Evolutionary conservation across 768 basidiomycete genomes (phyloP).

Genomic region (Serendipita sp.): DNA sequence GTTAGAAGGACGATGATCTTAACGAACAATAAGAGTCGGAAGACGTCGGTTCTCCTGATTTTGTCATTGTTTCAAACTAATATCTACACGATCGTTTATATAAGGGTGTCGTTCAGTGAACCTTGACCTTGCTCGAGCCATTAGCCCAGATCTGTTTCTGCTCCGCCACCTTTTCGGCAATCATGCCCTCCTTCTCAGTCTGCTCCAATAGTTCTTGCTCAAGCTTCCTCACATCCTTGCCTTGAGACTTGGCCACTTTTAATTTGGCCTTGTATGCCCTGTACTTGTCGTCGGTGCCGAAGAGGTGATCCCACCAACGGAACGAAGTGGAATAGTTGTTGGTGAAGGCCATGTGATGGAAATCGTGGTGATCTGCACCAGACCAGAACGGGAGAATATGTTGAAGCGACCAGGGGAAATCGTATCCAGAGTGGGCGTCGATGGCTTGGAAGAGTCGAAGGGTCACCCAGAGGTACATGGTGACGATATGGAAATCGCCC

Average conservation of each 20-base stretch:
- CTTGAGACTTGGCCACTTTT: conserved; percentile 28
- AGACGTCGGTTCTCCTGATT: not conserved
- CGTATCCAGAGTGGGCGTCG: conserved; percentile 93
- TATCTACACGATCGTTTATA: not conserved
- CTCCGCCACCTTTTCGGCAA: conserved; percentile 41
- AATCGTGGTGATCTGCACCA: conserved; percentile 94
- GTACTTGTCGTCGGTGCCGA: conserved; percentile 88
- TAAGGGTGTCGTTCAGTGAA: not conserved
- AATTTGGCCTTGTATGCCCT: conserved; percentile 58
- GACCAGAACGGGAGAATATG: conserved; percentile 92
- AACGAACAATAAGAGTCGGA: not conserved
- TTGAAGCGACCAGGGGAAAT: conserved; percentile 96
- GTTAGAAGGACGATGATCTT: no score
- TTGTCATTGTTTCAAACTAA: not conserved
- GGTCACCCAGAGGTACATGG: conserved; percentile 87
- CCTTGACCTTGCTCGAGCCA: not conserved
- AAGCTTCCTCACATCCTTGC: conserved; percentile 2
- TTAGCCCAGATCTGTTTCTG: not conserved
- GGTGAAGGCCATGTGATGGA: conserved; percentile 93
- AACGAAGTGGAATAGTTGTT: conserved; percentile 92
- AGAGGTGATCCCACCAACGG: conserved; percentile 80
- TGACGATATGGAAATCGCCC: conserved; percentile 70
- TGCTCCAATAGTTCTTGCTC: conserved; percentile 24
- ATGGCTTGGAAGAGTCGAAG: conserved; percentile 82
- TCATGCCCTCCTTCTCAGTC: conserved; percentile 56